phyloP scores from a whole-genome alignment of 441 rosid genomes.

The Jatropha multifida region DNA sequence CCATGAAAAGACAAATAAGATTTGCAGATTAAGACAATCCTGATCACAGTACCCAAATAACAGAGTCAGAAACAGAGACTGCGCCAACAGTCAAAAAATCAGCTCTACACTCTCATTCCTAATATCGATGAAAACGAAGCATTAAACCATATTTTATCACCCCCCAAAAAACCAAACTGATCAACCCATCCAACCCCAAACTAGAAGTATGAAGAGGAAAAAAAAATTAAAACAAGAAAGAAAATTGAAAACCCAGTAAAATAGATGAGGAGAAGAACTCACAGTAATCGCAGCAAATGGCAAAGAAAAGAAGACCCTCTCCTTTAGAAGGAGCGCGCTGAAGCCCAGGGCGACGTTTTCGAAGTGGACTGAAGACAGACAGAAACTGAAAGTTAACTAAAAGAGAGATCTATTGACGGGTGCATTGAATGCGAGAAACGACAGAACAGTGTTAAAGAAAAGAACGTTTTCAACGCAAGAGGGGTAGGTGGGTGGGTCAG shows the following conservation, averaged over 20 bases:
- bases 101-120: background rate
- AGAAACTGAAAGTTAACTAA: background rate
- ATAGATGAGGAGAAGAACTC: background rate
- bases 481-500: too few relatives aligned
- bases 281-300: background rate
- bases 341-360: conserved; percentile 2
- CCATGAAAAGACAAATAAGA: too few relatives aligned
- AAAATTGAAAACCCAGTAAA: background rate
- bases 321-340: conserved; percentile 11
- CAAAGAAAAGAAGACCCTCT: conserved; percentile 17
- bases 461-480: background rate
- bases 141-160: background rate
- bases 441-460: background rate
- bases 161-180: background rate
- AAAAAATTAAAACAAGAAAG: too few relatives aligned
- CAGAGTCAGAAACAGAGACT: too few relatives aligned
- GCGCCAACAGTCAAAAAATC: background rate
- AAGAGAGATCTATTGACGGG: background rate
- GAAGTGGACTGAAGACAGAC: background rate
- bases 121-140: background rate
- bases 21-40: too few relatives aligned
- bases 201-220: background rate
- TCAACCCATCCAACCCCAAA: background rate
- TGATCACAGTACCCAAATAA: too few relatives aligned
- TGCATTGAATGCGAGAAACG: too few relatives aligned